Evolutionary conservation across 495 filamentous ascomycete species (phyloP), one percentile per base, ranked within the genome.

Genomic region (Terfezia boudieri): DNA sequence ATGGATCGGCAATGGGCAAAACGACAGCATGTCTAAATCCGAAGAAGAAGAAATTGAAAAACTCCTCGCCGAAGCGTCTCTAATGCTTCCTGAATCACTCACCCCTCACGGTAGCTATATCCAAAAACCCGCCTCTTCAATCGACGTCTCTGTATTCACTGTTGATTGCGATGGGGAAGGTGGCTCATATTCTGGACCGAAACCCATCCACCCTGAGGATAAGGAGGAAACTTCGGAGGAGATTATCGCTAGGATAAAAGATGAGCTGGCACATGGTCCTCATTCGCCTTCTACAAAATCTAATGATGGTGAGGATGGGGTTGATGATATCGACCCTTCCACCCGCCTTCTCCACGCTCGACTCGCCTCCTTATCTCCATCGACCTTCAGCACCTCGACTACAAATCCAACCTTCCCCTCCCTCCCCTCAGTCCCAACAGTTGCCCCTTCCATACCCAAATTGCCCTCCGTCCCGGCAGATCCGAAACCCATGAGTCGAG

Each of bases 191-290:
- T 32, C 7, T 4, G 26, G 26, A 32, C 26, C 26, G 26, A 32
- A 32, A 7, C 26, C 26, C 26, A 32, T 32, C 7, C 26, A 32
- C 4, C 26, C 26, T 22, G 49, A 53, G 11, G 61, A 61, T 46
- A 20, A 14, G 41, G 41, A 46, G 41, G 41, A 46, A 20, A 14
- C 41, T 14, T 5, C 41, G 50, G 50, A 36, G 2, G 41, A 59
- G 37, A 59, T 64, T 23, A 48, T 64, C 8, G 22, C 37, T 50
- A 52, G 51, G 51, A 48, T 64, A 8, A 55, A 54, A 54, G 58
- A 64, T 36, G 58, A 64, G 37, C 52, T 64, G 22, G 49, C 53
- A 41, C 60, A 46, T 46, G 17, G 4, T 46, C 12, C 41, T 46
- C 10, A 16, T 43, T 46, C 4, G 14, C 3, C 41, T 46, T 14